A percentile compares a stretch with the other conserved stretches of the same genome.
These are phyloP conservation scores for Thermochaetoides dissita DNA, from an alignment of 2,329 filamentous ascomycete genomes.

Conservation along the genomic window DNA sequence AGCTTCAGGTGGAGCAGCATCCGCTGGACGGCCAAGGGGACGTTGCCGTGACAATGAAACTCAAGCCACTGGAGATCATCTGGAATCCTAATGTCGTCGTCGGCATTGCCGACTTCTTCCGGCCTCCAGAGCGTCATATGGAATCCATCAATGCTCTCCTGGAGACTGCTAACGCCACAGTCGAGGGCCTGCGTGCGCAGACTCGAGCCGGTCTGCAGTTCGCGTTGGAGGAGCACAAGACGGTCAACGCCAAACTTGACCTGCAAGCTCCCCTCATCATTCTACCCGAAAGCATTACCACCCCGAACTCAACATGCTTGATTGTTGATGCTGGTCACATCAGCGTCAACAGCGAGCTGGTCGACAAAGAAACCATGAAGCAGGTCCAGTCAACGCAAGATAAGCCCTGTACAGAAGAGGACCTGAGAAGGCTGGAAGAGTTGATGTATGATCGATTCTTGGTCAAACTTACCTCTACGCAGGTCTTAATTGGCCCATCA, in stretches of 20 bases:
- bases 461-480: slow-evolving; percentile 84
- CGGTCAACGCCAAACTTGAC: slow-evolving; percentile 89
- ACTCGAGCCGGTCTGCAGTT: slow-evolving; percentile 93
- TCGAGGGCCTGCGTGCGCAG: slow-evolving; percentile 88
- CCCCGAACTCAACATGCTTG: slow-evolving; percentile 67
- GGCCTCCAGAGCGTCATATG: slow-evolving; percentile 92
- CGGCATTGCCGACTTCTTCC: slow-evolving; percentile 87
- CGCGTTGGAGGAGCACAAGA: slow-evolving; percentile 93
- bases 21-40: slow-evolving; percentile 87
- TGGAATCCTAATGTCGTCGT: slow-evolving; percentile 93
- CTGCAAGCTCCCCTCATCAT: slow-evolving; percentile 94
- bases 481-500: slow-evolving; percentile 86
- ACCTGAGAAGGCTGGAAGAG: slow-evolving; percentile 74
- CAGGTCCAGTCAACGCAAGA: slow-evolving; percentile 86
- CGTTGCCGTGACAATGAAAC: slow-evolving; percentile 73
- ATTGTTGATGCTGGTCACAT: slow-evolving; percentile 95
- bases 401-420: slow-evolving; percentile 73
- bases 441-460: slow-evolving; percentile 97
- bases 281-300: slow-evolving; percentile 81
- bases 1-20: slow-evolving; percentile 85
- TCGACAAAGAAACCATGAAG: slow-evolving; percentile 78
- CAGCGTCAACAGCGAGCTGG: slow-evolving; percentile 83
- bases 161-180: slow-evolving; percentile 88
- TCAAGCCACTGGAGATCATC: slow-evolving; percentile 92
- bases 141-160: slow-evolving; percentile 93